Conservation (phyloP, 345 rosid species). For the Euclidium syriacum region DNA sequence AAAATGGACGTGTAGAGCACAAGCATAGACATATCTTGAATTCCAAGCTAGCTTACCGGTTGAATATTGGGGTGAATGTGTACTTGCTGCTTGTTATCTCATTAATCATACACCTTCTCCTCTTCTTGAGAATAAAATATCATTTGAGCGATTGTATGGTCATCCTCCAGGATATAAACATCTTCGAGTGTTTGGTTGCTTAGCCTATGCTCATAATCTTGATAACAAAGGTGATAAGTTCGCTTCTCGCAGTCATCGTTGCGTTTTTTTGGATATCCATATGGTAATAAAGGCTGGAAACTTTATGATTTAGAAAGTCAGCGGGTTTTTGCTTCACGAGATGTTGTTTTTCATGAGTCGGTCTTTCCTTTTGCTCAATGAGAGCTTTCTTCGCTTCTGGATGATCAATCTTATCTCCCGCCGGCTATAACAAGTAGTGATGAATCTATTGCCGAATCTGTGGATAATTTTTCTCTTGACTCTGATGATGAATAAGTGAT, state of each 20-base stretch:
- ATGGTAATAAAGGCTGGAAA: background rate
- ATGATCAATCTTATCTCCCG: too few species aligned
- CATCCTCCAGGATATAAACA: background rate
- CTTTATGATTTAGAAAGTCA: background rate
- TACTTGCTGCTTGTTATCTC: rapidly evolving
- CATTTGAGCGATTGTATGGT: background rate
- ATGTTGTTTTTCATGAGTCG: rapidly evolving
- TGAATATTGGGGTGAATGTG: background rate
- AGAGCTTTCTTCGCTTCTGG: too few species aligned
- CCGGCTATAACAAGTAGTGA: too few species aligned
- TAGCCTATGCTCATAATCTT: background rate
- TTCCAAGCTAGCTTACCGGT: background rate
- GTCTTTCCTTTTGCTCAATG: too few species aligned
- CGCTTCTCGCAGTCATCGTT: background rate
- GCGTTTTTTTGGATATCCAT: background rate
- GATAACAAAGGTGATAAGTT: background rate
- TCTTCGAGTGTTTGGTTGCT: background rate
- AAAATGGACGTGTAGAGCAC: background rate
- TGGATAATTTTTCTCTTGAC: too few species aligned
- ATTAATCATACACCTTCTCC: background rate
- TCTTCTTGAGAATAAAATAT: background rate
- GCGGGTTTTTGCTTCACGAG: too few species aligned
- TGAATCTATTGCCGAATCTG: too few species aligned
- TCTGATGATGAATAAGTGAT: too few species aligned
- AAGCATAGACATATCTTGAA: background rate